These are phyloP conservation scores for Tulasnella sp. DNA, from an alignment of 768 basidiomycete species.

Conservation along the genomic window DNA sequence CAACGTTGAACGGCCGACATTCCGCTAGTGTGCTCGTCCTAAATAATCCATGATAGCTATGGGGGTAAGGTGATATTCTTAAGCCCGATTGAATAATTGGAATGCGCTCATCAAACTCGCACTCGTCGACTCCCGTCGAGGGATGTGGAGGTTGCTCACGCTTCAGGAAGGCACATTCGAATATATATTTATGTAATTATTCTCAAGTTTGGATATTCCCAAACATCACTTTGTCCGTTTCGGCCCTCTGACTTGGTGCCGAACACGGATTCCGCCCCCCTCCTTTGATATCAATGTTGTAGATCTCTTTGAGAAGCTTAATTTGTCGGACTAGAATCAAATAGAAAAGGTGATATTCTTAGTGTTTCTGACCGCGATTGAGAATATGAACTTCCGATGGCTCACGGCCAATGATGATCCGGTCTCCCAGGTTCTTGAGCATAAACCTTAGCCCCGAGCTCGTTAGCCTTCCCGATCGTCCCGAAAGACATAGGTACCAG, in stretches of 20 bases:
- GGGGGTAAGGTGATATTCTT: no score
- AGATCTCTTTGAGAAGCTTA: background rate
- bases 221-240: background rate
- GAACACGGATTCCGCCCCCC: background rate
- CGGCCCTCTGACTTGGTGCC: background rate
- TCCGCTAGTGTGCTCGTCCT: no score
- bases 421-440: constrained; percentile 19
- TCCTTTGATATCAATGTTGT: background rate
- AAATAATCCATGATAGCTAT: no score
- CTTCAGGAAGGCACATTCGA: no score
- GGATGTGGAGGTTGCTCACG: no score
- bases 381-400: background rate
- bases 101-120: no score
- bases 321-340: background rate
- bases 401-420: constrained; percentile 21
- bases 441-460: no score
- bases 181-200: no score
- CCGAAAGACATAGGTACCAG: background rate
- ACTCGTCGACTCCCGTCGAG: no score
- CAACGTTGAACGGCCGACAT: no score
- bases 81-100: no score
- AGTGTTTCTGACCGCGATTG: background rate
- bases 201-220: background rate
- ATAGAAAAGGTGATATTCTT: background rate
- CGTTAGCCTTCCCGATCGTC: background rate